Evolutionary conservation across 2,329 filamentous ascomycete genomes (phyloP).

Genomic region (Penicillium concentricum): DNA sequence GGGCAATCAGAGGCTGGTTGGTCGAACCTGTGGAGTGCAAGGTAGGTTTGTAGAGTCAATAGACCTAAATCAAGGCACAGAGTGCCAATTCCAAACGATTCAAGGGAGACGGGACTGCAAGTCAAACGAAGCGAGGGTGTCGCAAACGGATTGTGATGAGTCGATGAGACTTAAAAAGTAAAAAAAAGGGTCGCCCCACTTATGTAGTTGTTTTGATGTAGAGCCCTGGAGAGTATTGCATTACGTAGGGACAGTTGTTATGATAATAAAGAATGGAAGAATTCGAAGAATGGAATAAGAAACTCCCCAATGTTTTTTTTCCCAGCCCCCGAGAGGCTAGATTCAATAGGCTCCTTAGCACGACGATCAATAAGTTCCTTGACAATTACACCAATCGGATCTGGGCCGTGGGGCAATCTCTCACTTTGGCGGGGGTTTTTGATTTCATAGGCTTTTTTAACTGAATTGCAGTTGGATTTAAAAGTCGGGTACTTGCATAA

Average conservation of each 20-base stretch:
- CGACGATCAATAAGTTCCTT: background rate
- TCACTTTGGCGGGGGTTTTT: background rate
- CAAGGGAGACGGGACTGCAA: constrained; percentile 4
- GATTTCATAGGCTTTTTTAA: background rate
- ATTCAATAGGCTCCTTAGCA: constrained; percentile 3
- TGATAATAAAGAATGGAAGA: constrained; percentile 11
- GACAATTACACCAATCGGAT: constrained; percentile 1
- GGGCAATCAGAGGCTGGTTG: constrained; percentile 13
- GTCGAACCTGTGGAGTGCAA: constrained; percentile 14
- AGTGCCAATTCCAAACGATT: background rate
- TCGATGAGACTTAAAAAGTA: background rate
- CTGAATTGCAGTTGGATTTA: too few species aligned
- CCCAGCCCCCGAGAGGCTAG: background rate
- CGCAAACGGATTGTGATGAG: constrained; percentile 14
- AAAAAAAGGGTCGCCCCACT: constrained; percentile 2
- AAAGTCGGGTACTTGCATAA: too few species aligned
- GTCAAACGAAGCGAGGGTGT: constrained; percentile 11
- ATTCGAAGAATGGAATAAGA: constrained; percentile 4
- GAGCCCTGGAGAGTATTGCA: too few species aligned
- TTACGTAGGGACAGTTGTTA: background rate
- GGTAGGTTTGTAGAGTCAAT: constrained; percentile 9
- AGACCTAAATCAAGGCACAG: constrained; percentile 2
- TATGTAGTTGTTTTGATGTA: background rate
- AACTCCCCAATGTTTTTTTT: background rate
- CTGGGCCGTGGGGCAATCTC: background rate